Evolutionary conservation across 2,329 filamentous ascomycete species (phyloP), one percentile per base, ranked within the genome.

Genomic region (Pyricularia pennisetigena): DNA sequence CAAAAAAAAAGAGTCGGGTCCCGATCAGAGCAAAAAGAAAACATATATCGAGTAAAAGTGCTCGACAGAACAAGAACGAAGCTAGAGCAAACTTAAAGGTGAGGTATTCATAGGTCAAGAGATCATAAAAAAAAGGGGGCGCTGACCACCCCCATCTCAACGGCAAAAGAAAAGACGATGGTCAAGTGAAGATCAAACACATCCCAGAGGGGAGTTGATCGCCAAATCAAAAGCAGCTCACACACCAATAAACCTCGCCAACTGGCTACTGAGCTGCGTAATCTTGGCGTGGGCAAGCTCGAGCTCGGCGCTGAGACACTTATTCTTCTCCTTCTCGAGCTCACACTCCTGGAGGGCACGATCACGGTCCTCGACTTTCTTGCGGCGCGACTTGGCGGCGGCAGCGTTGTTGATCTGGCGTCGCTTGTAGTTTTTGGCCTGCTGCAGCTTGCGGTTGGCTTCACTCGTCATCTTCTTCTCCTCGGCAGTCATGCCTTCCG

Each of bases 401-500:
- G 66, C 54, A 20, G 57, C 57, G 23, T 67, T 67, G 66, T 67
- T 67, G 66, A 61, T 32, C 66, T 63, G 57, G 54, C 66, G 57
- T 8, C 66, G 66, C 57, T 64, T 61, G 26, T 30, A 61, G 57
- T 49, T 28, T 23, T 30, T 63, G 49, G 54, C 66, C 23, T 23
- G 20, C 29, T 24, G 30, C 29, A 67, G 16, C 29, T 59, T 59
- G 23, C 12, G 20, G 66, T 67, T 67, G 66, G 59, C 66, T n/a
- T 6, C n/a, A 4, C 16, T 28, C 26, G 57, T 49, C 49, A 63
- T 61, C 9, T 16, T 23, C 23, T n/a, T 28, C 10, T 63, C 30
- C 30, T 16, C 29, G 10, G 30, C n/a, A 12, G 66, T 49, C 59
- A 67, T 41, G 24, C 20, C 10, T 4, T 24, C 57, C 20, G 30